Conservation (phyloP, 148 eudicot species). For the Chenopodium quinoa region DNA sequence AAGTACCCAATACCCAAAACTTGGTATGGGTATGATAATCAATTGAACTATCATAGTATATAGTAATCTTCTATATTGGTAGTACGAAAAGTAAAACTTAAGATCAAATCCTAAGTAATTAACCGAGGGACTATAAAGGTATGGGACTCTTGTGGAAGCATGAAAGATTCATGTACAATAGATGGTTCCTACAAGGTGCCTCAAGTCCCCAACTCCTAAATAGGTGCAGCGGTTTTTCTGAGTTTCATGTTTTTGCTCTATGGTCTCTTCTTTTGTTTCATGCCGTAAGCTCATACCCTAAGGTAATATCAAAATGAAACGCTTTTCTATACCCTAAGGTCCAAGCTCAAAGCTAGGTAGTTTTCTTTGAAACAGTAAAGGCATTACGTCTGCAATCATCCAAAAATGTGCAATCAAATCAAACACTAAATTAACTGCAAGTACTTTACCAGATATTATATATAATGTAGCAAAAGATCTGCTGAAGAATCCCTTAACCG, state of each 20-base stretch:
- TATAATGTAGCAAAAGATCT: conserved; percentile 66
- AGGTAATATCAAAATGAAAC: no score
- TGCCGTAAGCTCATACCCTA: not conserved
- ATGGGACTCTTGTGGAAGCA: no score
- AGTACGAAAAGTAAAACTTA: no score
- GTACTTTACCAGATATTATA: conserved; percentile 36
- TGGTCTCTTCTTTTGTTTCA: not conserved
- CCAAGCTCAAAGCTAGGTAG: not conserved
- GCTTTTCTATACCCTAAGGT: conserved; percentile 1
- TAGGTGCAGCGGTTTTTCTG: no score
- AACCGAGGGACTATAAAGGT: no score
- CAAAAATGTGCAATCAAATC: not conserved
- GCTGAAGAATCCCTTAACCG: conserved; percentile 68
- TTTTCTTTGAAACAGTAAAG: not conserved
- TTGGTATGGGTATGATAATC: no score
- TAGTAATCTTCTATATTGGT: no score
- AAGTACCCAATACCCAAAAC: no score
- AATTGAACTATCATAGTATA: no score
- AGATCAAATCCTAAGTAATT: no score
- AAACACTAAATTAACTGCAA: conserved; percentile 7
- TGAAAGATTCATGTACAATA: not conserved
- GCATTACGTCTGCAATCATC: not conserved
- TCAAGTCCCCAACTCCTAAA: not conserved
- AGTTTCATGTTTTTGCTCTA: not conserved
- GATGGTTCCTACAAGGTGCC: not conserved